phyloP scores from a whole-genome alignment of 2,329 filamentous ascomycete species.

The Alternaria brassicicola region DNA sequence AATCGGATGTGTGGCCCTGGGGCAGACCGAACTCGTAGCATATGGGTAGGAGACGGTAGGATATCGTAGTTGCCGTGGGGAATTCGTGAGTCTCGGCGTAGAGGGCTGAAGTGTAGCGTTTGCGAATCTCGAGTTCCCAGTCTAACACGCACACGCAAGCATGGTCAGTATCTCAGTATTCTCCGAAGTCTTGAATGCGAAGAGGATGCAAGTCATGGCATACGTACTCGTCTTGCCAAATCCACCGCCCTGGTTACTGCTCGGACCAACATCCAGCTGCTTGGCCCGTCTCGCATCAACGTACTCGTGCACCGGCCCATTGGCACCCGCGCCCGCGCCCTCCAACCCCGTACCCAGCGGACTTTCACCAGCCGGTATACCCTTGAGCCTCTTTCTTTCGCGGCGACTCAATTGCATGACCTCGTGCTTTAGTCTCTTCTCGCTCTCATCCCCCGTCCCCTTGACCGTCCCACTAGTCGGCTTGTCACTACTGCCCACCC shows the following conservation, averaged over 20 bases:
- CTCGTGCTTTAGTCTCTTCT: constrained; percentile 68
- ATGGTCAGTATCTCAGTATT: constrained; percentile 8
- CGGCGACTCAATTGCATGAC: constrained; percentile 67
- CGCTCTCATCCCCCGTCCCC: constrained; percentile 64
- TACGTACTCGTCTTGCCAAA: constrained; percentile 78
- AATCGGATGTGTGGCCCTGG: constrained; percentile 58
- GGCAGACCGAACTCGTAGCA: constrained; percentile 69
- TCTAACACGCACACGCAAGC: constrained; percentile 39
- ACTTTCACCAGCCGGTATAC: constrained; percentile 53
- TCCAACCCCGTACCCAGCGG: constrained; percentile 8
- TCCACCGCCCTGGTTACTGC: constrained; percentile 69
- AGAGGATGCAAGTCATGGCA: neutral
- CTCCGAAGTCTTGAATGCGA: too few relatives aligned
- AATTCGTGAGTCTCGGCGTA: constrained; percentile 68
- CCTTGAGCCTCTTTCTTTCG: constrained; percentile 65
- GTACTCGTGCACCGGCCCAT: constrained; percentile 39
- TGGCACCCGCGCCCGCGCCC: constrained; percentile 16
- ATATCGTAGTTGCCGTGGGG: constrained; percentile 63
- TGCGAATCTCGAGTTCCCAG: constrained; percentile 69
- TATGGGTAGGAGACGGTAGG: constrained; percentile 66
- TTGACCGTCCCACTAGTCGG: constrained; percentile 72
- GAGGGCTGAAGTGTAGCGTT: constrained; percentile 67
- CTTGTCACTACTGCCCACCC: constrained; percentile 75
- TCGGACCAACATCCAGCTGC: constrained; percentile 66
- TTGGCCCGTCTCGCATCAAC: constrained; percentile 51